phyloP scores from a whole-genome alignment of 148 eudicot genomes.

The Chenopodium suecicum region DNA sequence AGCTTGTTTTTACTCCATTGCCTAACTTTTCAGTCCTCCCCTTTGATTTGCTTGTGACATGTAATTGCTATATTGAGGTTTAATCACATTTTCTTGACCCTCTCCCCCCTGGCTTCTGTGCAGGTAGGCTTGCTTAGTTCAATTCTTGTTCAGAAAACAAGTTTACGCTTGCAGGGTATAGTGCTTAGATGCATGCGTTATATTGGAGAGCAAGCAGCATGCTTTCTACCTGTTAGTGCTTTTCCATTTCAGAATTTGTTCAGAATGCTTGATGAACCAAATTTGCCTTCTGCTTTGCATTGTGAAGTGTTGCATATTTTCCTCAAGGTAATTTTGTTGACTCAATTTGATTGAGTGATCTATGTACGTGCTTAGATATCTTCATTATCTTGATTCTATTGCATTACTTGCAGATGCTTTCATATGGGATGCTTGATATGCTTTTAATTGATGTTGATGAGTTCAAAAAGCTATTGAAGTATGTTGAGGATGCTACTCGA shows the following conservation, averaged over 20 bases:
- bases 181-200: slow-evolving; percentile 56
- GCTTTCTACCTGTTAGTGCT: slow-evolving; percentile 37
- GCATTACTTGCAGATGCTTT: slow-evolving; percentile 51
- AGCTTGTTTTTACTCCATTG: not conserved
- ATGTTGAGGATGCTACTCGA: slow-evolving; percentile 38
- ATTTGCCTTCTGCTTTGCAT: slow-evolving; percentile 46
- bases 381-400: slow-evolving; percentile 17
- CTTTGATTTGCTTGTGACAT: not conserved
- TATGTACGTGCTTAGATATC: not conserved
- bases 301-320: slow-evolving; percentile 55
- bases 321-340: slow-evolving; percentile 43
- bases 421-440: slow-evolving; percentile 33
- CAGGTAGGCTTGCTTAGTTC: slow-evolving; percentile 53
- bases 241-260: slow-evolving; percentile 38
- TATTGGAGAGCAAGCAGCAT: slow-evolving; percentile 41
- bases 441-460: slow-evolving; percentile 36
- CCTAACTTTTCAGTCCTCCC: not conserved
- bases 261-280: slow-evolving; percentile 41
- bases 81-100: not conserved
- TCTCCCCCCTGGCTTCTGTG: slow-evolving; percentile 5
- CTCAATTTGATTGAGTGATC: not conserved
- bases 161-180: slow-evolving; percentile 47
- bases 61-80: not conserved
- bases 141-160: slow-evolving; percentile 42
- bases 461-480: slow-evolving; percentile 39